phyloP scores from a whole-genome alignment of 2,329 filamentous ascomycete genomes.

The Trichoderma koningiopsis region DNA sequence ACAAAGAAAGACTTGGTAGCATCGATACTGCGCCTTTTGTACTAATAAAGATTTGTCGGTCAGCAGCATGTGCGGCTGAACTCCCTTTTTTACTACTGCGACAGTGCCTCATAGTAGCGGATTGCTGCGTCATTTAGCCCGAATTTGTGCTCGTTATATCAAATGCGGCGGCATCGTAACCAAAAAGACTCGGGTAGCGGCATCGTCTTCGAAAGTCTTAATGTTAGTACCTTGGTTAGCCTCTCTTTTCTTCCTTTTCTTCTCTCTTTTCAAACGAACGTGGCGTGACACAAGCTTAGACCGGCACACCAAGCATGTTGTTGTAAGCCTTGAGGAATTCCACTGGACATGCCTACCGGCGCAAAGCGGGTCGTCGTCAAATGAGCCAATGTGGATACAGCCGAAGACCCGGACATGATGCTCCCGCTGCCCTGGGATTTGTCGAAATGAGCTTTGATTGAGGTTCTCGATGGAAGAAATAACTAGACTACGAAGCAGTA shows the following conservation, averaged over 20 bases:
- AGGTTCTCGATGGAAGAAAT: neutral
- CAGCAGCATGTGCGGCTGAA: neutral
- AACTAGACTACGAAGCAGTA: neutral
- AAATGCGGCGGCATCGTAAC: conserved; percentile 11
- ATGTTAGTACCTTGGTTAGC: neutral
- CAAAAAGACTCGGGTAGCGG: conserved; percentile 10
- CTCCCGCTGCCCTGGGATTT: conserved; percentile 2
- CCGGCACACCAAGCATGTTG: neutral
- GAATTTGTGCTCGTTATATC: neutral
- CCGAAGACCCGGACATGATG: conserved; percentile 11
- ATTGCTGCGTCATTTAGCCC: conserved; percentile 16
- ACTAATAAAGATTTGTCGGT: neutral
- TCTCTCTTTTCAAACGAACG: neutral
- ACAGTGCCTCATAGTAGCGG: neutral
- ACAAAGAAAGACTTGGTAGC: neutral
- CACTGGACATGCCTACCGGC: neutral
- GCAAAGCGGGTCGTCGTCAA: conserved; percentile 17
- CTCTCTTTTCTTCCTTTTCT: neutral
- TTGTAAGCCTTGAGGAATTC: neutral
- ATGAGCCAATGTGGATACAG: conserved; percentile 18
- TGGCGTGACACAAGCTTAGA: neutral
- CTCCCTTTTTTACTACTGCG: neutral
- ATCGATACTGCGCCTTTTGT: neutral
- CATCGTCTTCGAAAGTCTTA: conserved; percentile 14
- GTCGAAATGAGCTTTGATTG: neutral